Conservation (phyloP, 768 basidiomycete species). For the Porphyrellus cyaneotinctus region DNA sequence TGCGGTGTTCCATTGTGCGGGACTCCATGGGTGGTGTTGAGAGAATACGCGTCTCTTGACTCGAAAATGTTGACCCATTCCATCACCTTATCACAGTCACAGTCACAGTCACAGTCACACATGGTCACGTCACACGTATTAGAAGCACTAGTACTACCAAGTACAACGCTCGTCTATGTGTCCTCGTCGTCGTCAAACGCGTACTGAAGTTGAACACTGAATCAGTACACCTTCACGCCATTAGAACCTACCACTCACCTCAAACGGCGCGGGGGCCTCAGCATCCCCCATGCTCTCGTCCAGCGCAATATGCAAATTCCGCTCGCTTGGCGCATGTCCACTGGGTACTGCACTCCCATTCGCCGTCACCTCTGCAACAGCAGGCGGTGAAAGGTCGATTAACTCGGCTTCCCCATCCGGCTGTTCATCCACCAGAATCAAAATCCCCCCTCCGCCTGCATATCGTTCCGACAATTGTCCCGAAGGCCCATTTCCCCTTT, state of each 20-base stretch:
- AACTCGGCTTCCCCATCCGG: constrained; percentile 72
- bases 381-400: constrained; percentile 55
- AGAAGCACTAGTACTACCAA: background rate
- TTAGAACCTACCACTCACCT: constrained; percentile 50
- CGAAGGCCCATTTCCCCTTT: constrained; percentile 29
- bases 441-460: constrained; percentile 81
- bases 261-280: constrained; percentile 74
- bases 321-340: constrained; percentile 16
- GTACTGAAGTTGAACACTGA: constrained; percentile 55
- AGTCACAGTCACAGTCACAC: constrained; percentile 18
- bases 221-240: constrained; percentile 18
- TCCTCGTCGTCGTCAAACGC: constrained; percentile 68
- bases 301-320: constrained; percentile 56
- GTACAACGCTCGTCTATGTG: constrained; percentile 26
- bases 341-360: constrained; percentile 31
- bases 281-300: constrained; percentile 71
- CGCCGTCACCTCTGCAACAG: constrained; percentile 13
- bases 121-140: constrained; percentile 7
- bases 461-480: constrained; percentile 52
- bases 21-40: constrained; percentile 43
- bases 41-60: constrained; percentile 12
- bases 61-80: constrained; percentile 6
- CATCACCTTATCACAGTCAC: constrained; percentile 24
- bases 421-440: constrained; percentile 73
- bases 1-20: constrained; percentile 71